Conservation (phyloP, 495 filamentous ascomycete species). For the Amniculicola lignicola region DNA sequence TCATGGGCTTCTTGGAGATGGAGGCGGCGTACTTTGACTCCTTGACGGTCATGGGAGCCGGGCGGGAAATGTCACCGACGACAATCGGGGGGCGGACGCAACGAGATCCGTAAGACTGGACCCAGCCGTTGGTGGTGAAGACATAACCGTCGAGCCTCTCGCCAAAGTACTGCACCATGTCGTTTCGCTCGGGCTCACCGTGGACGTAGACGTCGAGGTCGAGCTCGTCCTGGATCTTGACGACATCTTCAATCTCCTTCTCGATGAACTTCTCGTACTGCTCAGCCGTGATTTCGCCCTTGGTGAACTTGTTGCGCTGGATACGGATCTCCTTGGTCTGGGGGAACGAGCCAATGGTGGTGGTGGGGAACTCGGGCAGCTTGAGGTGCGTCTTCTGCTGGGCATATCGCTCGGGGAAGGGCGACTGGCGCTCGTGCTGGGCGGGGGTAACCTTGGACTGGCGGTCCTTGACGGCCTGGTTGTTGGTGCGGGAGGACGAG, state of each 20-base stretch:
- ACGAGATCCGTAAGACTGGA: constrained; percentile 95
- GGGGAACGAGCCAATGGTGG: constrained; percentile 98
- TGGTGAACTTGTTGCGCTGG: constrained; percentile 94
- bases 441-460: constrained; percentile 78
- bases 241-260: constrained; percentile 88
- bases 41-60: constrained; percentile 97
- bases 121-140: constrained; percentile 99
- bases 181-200: constrained; percentile 98
- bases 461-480: constrained; percentile 91
- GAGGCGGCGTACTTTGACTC: constrained; percentile 98
- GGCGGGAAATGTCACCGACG: constrained; percentile 95
- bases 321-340: constrained; percentile 98
- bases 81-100: constrained; percentile 98
- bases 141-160: constrained; percentile 95
- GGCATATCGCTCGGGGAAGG: constrained; percentile 76
- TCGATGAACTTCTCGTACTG: constrained; percentile 98
- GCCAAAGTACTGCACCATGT: constrained; percentile 99
- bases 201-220: constrained; percentile 95
- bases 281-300: constrained; percentile 86
- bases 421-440: constrained; percentile 87
- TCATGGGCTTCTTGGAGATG: constrained; percentile 97
- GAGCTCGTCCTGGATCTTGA: constrained; percentile 97
- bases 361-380: constrained; percentile 96
- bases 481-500: constrained; percentile 89
- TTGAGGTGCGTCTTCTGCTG: constrained; percentile 83